Base-by-base conservation (phyloP, 1,284 basidiomycete species). In the Porodaedalea pini region DNA sequence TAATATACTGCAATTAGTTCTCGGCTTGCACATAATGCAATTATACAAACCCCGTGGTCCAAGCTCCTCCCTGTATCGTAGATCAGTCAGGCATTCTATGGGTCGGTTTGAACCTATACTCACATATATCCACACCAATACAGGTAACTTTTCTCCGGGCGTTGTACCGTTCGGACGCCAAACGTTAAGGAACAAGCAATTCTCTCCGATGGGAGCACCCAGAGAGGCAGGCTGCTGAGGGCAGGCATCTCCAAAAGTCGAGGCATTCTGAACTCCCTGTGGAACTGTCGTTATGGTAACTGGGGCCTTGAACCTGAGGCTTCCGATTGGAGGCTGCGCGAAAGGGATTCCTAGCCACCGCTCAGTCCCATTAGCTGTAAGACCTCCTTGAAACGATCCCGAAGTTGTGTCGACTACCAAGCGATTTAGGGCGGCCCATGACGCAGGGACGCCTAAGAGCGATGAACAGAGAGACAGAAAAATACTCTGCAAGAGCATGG, bases 341-440 rank as follows among this genome's bases (percentile, higher is more conserved):
- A 79, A 90, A 0, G 84, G 87, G 45, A 91, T 81, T 1, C 86
- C 86, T 2, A 86, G 72, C 77, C 80, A 84, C 15, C 62, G 61
- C 6, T 83, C 80, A 3, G 76, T 77, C 10, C 74, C 76, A 58
- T 76, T 76, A 0, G 65, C 47, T 11, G 71, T 70, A 13, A 32
- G 40, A 3, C 53, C 17, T 17, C 62, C 62, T 43, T 60, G 61
- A 37, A 64, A 64, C 4, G 57, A 37, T 10, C 62, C 62, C 13
- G 61, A 56, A 10, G 37, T 54, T 17, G 61, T 59, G 32, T 49
- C 36, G 3, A 60, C 55, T 27, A 61, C 59, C 17, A 61, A 27
- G 29, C 17, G 8, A 34, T 32, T 31, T 7, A 8, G 31, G 17
- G 49, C 49, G 10, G 49, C 37, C 25, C 23, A 47, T 17, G 31